These are phyloP conservation scores for Fraxinus xanthoxyloides DNA, from an alignment of 305 asterid genomes.

Conservation along the genomic window DNA sequence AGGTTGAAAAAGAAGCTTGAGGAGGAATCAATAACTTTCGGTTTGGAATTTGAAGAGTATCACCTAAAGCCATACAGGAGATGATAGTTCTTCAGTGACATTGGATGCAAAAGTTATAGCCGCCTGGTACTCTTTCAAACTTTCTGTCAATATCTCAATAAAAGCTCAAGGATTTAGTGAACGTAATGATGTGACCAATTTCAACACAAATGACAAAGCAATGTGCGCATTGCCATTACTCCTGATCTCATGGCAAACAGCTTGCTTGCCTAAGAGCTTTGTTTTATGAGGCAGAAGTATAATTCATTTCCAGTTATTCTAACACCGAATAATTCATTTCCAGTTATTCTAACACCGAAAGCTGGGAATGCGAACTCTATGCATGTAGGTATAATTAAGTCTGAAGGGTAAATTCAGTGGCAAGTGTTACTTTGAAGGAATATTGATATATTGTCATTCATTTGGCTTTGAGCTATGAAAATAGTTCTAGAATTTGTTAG, in stretches of 20 bases:
- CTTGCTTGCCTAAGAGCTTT: background rate
- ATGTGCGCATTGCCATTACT: background rate
- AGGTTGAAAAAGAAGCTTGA: conserved; percentile 82
- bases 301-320: background rate
- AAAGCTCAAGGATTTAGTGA: background rate
- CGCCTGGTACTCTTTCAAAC: background rate
- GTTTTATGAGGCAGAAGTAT: background rate
- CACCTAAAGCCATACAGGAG: conserved; percentile 77
- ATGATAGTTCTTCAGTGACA: conserved; percentile 25
- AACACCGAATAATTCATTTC: background rate
- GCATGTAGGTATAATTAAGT: background rate
- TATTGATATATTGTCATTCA: background rate
- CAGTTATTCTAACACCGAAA: background rate
- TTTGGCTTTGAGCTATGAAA: background rate
- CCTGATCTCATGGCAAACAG: background rate
- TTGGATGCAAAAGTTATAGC: background rate
- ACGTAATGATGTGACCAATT: background rate
- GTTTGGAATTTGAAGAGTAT: conserved; percentile 66
- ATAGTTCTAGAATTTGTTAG: background rate
- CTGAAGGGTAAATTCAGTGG: background rate
- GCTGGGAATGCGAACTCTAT: background rate
- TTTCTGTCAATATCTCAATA: background rate
- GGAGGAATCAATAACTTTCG: conserved; percentile 73
- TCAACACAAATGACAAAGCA: background rate
- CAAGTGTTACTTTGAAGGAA: background rate